Evolutionary conservation across 768 basidiomycete genomes (phyloP).

Genomic region (Nidularia pulvinata): DNA sequence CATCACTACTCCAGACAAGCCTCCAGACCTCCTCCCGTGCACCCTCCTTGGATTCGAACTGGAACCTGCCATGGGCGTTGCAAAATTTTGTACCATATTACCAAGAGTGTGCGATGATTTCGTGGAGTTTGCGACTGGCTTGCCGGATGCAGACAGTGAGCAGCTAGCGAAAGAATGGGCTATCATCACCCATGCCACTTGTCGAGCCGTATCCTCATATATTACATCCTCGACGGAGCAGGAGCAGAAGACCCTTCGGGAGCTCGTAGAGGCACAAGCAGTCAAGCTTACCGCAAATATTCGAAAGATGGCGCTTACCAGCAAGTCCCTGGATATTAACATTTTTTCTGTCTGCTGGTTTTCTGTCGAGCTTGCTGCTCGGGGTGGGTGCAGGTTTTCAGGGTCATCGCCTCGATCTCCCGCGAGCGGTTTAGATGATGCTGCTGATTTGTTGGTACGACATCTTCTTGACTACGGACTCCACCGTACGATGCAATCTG

Average conservation of each 20-base stretch:
- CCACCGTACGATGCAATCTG: slow-evolving; percentile 35
- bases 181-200: slow-evolving; percentile 32
- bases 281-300: slow-evolving; percentile 33
- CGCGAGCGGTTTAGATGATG: slow-evolving; percentile 15
- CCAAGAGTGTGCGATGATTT: slow-evolving; percentile 46
- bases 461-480: slow-evolving; percentile 57
- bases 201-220: slow-evolving; percentile 37
- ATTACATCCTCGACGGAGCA: slow-evolving; percentile 28
- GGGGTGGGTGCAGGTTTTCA: slow-evolving; percentile 28
- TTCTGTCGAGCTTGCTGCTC: slow-evolving; percentile 52
- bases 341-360: slow-evolving; percentile 62
- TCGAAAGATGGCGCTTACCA: slow-evolving; percentile 26
- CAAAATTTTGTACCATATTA: slow-evolving; percentile 41
- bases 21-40: slow-evolving; percentile 22
- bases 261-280: slow-evolving; percentile 31
- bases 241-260: slow-evolving; percentile 23
- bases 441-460: slow-evolving; percentile 39
- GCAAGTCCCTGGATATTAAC: slow-evolving; percentile 30
- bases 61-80: slow-evolving; percentile 35
- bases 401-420: slow-evolving; percentile 5
- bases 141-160: slow-evolving; percentile 29
- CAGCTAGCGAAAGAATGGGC: slow-evolving; percentile 34
- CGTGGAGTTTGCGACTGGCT: slow-evolving; percentile 30
- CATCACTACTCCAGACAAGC: slow-evolving; percentile 20
- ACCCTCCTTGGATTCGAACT: slow-evolving; percentile 40